phyloP scores from a whole-genome alignment of 2,329 filamentous ascomycete genomes.

The Fusarium staphyleae region DNA sequence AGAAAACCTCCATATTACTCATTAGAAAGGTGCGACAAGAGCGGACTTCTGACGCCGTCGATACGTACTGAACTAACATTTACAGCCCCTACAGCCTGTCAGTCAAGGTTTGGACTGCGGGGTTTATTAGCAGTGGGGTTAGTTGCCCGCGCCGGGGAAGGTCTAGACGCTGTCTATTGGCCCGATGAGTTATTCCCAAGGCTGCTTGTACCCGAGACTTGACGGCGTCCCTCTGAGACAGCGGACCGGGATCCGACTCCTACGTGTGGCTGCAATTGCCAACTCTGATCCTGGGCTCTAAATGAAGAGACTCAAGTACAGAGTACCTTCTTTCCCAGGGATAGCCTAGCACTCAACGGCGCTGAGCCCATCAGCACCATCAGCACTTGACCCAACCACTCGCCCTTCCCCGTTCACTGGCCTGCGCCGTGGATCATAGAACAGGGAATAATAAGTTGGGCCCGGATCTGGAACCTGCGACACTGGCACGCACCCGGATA shows the following conservation, averaged over 20 bases:
- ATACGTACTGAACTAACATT: too few species aligned
- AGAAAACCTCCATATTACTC: too few species aligned
- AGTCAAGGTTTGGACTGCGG: constrained; percentile 37
- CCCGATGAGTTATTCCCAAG: constrained; percentile 24
- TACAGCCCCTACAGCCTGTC: constrained; percentile 1
- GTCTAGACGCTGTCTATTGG: constrained; percentile 35
- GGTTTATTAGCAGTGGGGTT: constrained; percentile 33
- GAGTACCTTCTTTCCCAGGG: background rate
- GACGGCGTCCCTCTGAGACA: constrained; percentile 1
- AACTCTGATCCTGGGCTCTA: too few species aligned
- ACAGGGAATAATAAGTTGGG: constrained; percentile 17
- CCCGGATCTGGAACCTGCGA: constrained; percentile 8
- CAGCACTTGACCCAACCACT: constrained; percentile 16
- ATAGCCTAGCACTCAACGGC: too few species aligned
- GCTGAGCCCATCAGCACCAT: too few species aligned
- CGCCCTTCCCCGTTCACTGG: constrained; percentile 1
- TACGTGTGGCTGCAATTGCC: too few species aligned
- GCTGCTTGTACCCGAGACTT: constrained; percentile 24
- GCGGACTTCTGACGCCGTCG: too few species aligned
- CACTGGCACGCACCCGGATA: background rate
- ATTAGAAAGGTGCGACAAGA: too few species aligned
- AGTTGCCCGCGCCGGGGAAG: constrained; percentile 31
- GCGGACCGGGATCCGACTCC: background rate
- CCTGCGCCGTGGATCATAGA: constrained; percentile 31
- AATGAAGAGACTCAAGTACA: background rate